Evolutionary conservation across 306 rosid genomes (phyloP), one percentile per base, ranked within the genome.

Genomic region (Dalbergia oliveri): DNA sequence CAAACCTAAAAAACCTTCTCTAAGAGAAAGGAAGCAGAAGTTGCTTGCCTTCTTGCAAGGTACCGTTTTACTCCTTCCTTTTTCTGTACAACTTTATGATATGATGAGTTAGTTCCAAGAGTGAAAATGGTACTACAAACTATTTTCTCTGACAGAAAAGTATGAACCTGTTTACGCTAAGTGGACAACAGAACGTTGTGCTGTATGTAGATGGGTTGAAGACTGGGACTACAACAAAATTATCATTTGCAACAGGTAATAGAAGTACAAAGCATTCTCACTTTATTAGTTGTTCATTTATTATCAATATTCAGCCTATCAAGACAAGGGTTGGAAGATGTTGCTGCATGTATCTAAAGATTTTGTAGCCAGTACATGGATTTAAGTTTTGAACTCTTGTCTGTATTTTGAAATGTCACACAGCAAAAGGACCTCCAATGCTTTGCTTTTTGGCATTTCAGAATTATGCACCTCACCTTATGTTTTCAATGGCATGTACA

Each of bases 161-260:
- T 96, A 96, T 53, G 98, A 93, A 86, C 99, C 99, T 58, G 97
- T 96, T 77, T 60, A 84, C 84, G 93, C 94, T 18, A 96, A 90
- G 86, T 96, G 99, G 99, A 96, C 99, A 61, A 96, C 99, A n/a
- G 99, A 96, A 79, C 97, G 99, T 78, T 96, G 99, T 82, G 99
- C 99, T 67, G 97, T 96, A 44, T 96, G 99, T 85, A 91, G 99
- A 90, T 96, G 99, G 99, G 99, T 96, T 80, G 99, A 96, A 87
- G 99, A 96, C 84, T 96, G 98, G 98, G 99, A 96, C 86, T 96
- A 96, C 82, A 96, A 96, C 80, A 96, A 96, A 80, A 96, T 96
- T 84, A 96, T 96, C 80, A 96, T 96, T 77, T 96, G 99, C 97
- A 96, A 82, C 87, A 90, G 99, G 99, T 94, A 88, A 70, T 14